A percentile compares a stretch with the other conserved stretches of the same genome.
Conservation (phyloP, 2,329 filamentous ascomycete genomes). For the Hypomyces perniciosus region DNA sequence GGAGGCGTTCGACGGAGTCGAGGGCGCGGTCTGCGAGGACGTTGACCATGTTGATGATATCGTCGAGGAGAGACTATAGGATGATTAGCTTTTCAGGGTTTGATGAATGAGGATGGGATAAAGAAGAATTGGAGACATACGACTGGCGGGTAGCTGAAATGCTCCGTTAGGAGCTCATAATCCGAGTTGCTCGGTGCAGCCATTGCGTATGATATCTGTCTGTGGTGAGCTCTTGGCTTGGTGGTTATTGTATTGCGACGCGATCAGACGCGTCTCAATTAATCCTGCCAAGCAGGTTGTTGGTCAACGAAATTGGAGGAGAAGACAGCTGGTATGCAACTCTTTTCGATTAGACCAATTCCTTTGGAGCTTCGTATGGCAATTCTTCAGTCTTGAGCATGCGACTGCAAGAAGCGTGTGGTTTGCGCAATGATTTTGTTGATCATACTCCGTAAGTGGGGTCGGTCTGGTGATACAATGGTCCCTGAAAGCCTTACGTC, state of each 20-base stretch:
- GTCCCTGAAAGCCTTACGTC: slow-evolving; percentile 7
- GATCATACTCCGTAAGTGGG: no score
- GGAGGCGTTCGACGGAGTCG: slow-evolving; percentile 77
- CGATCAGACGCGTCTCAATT: slow-evolving; percentile 11
- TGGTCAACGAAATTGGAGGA: background rate
- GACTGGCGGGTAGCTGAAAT: slow-evolving; percentile 89
- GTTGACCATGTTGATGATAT: slow-evolving; percentile 96
- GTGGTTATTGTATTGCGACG: slow-evolving; percentile 11
- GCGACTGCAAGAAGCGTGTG: no score
- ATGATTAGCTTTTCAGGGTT: background rate
- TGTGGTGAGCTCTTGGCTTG: background rate
- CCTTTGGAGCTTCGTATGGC: no score
- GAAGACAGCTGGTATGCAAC: background rate
- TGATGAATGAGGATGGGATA: slow-evolving; percentile 8
- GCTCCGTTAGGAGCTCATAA: slow-evolving; percentile 78
- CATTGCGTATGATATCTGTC: slow-evolving; percentile 19
- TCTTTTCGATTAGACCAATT: background rate
- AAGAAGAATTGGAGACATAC: slow-evolving; percentile 45
- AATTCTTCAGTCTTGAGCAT: no score
- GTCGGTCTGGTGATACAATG: background rate
- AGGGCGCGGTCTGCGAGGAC: slow-evolving; percentile 86
- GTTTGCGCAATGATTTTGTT: no score
- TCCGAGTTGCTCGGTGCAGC: slow-evolving; percentile 37
- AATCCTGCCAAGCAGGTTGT: background rate
- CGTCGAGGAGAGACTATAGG: slow-evolving; percentile 79